A percentile compares a stretch with the other conserved stretches of the same genome.
Conservation (phyloP, 306 rosid species). For the Quercus cerris region DNA sequence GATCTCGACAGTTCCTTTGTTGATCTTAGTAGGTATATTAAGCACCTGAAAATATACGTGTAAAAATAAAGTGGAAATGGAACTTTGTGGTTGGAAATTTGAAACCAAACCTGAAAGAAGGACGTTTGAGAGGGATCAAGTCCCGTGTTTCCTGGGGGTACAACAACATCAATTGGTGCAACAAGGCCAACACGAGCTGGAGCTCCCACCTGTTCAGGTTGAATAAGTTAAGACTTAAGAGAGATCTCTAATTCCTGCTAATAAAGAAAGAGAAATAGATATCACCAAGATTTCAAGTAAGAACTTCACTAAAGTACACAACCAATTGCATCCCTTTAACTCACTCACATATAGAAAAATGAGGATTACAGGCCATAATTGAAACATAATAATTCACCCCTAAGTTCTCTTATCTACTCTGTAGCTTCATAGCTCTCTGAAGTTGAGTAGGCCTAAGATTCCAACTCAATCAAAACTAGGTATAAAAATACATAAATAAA, state of each 20-base stretch:
- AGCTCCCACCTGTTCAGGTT: constrained; percentile 44
- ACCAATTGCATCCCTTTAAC: not conserved
- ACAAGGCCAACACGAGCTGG: constrained; percentile 66
- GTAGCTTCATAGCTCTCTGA: too few relatives aligned
- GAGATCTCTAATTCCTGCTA: not conserved
- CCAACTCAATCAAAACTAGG: too few relatives aligned
- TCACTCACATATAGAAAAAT: too few relatives aligned
- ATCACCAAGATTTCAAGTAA: not conserved
- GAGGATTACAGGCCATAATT: too few relatives aligned
- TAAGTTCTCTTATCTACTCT: not conserved
- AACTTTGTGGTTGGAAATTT: not conserved
- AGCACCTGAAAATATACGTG: constrained; percentile 34
- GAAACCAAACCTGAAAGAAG: constrained; percentile 45
- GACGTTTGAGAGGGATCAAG: constrained; percentile 12
- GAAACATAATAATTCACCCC: not conserved
- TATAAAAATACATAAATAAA: too few relatives aligned
- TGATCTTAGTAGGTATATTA: constrained; percentile 55
- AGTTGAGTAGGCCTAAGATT: too few relatives aligned
- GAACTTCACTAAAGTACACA: not conserved
- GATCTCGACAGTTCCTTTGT: constrained; percentile 63
- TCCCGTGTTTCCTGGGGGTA: constrained; percentile 55
- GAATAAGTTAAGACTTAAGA: not conserved
- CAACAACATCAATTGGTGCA: constrained; percentile 59
- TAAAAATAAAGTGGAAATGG: not conserved
- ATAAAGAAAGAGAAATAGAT: not conserved